Base-by-base conservation (phyloP, 1,284 basidiomycete genomes). In the Fomitopsis schrenkii region DNA sequence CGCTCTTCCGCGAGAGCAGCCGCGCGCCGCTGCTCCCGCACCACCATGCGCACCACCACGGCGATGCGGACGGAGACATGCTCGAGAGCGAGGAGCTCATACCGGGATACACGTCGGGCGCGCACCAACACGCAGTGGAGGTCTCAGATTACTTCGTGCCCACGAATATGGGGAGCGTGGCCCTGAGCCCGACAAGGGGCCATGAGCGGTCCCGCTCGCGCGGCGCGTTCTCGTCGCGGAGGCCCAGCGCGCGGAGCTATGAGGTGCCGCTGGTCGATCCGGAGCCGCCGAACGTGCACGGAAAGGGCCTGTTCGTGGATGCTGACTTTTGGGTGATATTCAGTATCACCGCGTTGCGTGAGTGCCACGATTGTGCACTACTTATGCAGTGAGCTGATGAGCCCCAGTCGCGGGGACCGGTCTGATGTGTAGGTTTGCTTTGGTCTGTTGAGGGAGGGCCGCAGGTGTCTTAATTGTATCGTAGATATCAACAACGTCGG, bases 401-500 rank as follows among this genome's bases (percentile, higher is more conserved):
- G 22, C 33, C 17, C 17, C 62, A 93, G 92, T 97, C 62, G 89
- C 88, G 63, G 95, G 95, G 14, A 94, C 91, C 1, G 95, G 95
- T 0, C 68, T 98, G 36, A 93, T 95, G 88, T 96, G 90, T 92
- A 71, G 14, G 68, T 62, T n/a, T 6, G 28, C 22, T 50, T 17
- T 17, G 7, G 42, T 14, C n/a, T 9, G n/a, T 44, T 33, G 30
- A 33, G 17, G 5, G 4, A 4, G 28, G 14, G 3, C 5, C 9
- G 30, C 33, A 15, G 7, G 15, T 22, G 12, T 19, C 33, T 40
- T 3, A 54, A 38, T 10, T 28, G 17, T 44, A 4, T 8, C 35
- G 17, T 66, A 93, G 90, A 92, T 69, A 97, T 97, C 77, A 97
- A 97, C 76, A 98, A 98, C 67, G 94, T 94, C 26, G 95, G 95